Base-by-base conservation (phyloP, 495 filamentous ascomycete genomes). In the Hyaloscypha hepaticicola region DNA sequence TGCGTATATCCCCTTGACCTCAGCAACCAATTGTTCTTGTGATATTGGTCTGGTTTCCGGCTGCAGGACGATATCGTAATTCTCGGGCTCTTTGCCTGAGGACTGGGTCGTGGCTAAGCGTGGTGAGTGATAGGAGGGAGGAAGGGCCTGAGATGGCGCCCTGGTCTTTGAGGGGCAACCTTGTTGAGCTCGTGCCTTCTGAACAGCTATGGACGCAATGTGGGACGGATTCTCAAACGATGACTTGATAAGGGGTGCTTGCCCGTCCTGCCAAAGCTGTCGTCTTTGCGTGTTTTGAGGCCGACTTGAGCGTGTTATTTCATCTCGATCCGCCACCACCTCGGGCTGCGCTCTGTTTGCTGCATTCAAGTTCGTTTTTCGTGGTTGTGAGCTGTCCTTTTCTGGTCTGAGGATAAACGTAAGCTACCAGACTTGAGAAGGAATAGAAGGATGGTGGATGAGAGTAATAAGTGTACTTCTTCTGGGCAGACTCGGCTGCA, bases 1-100 rank as follows among this genome's bases (percentile, higher is more conserved):
- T 1, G 83, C 82, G 74, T 93, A 93, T 33, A 92, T 95, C 0
- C 77, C 84, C 28, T 58, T 22, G 4, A 58, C 56, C n/a, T 58
- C 33, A 27, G 25, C 56, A 22, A 58, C 19, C 3, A 58, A 26
- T 45, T 58, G 56, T 31, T 58, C 56, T 31, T 58, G 28, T 41
- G 33, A 58, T 38, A 58, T 67, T 89, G 85, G 80, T 45, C 85
- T 75, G 19, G 87, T 88, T 49, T 88, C 83, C 14, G 82, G 84
- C 64, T 90, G 25, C 12, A 27, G 25, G 6, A 52, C 21, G 11
- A 52, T 25, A 3, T 52, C 50, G 25, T 52, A 27, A 21, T 52
- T 24, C 21, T 52, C 50, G 50, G 25, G 50, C 6, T 24, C 25
- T 5, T 57, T 4, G 4, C 27, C 5, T 31, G 25, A 31, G 25